These are phyloP conservation scores for Dissophora globulifera DNA, from an alignment of 192 early-diverging fungal species.

Conservation along the genomic window DNA sequence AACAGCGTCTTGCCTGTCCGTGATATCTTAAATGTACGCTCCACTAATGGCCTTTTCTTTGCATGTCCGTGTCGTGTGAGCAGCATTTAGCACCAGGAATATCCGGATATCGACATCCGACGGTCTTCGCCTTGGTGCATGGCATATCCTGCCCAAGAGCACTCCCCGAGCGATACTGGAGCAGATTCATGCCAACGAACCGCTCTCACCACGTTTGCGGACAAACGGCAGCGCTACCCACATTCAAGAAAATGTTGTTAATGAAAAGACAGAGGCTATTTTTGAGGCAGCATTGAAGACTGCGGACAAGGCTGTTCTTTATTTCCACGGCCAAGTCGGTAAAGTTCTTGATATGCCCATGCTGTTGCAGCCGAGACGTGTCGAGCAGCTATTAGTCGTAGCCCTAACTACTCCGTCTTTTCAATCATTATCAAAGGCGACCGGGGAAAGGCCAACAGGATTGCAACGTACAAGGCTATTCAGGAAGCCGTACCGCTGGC, in stretches of 20 bases:
- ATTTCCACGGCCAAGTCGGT: constrained; percentile 55
- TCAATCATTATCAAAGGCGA: constrained; percentile 17
- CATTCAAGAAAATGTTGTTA: neutral
- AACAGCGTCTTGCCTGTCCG: too few species aligned
- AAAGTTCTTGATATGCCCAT: too few species aligned
- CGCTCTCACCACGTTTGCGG: constrained; percentile 1
- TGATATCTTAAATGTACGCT: too few species aligned
- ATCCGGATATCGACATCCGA: constrained; percentile 38
- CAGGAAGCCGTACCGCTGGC: constrained; percentile 43
- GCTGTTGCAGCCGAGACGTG: too few species aligned
- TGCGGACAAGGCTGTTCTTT: constrained; percentile 38
- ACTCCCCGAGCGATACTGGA: constrained; percentile 7
- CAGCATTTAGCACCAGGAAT: constrained; percentile 47
- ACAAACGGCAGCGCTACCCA: neutral
- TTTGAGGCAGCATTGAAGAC: constrained; percentile 29
- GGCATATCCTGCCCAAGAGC: constrained; percentile 21
- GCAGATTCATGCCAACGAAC: constrained; percentile 16
- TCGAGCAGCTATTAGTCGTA: neutral
- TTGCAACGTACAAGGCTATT: constrained; percentile 48
- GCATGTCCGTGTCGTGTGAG: neutral
- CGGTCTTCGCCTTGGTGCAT: constrained; percentile 36
- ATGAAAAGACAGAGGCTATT: constrained; percentile 11
- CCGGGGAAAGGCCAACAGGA: constrained; percentile 44
- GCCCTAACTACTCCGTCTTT: neutral
- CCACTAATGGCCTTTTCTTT: neutral